These are phyloP conservation scores for Multifurca ochricompacta DNA, from an alignment of 768 basidiomycete species.

Conservation along the genomic window DNA sequence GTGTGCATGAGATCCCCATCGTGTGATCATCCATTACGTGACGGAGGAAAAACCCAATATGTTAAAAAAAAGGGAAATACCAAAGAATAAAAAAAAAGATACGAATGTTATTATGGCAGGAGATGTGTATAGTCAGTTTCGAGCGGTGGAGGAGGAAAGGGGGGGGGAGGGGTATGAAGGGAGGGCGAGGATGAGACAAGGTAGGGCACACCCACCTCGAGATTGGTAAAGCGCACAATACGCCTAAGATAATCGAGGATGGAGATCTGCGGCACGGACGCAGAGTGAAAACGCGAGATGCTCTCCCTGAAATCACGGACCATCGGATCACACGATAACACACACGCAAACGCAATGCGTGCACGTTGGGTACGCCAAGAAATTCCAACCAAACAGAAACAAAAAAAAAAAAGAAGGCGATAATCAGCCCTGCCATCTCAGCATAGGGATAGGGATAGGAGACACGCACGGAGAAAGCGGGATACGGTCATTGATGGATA, in stretches of 20 bases:
- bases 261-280: slow-evolving; percentile 79
- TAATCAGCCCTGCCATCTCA: slow-evolving; percentile 12
- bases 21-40: too few relatives aligned
- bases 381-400: not conserved
- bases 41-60: too few relatives aligned
- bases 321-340: not conserved
- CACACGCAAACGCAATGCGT: too few relatives aligned
- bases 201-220: slow-evolving; percentile 72
- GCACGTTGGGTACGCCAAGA: too few relatives aligned
- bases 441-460: slow-evolving; percentile 12
- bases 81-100: too few relatives aligned
- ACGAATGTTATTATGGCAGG: too few relatives aligned
- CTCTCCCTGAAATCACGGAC: slow-evolving; percentile 48
- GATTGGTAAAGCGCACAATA: slow-evolving; percentile 91
- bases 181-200: slow-evolving; percentile 1
- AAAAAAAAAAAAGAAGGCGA: not conserved
- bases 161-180: slow-evolving; percentile 1
- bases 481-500: slow-evolving; percentile 93
- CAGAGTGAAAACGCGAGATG: slow-evolving; percentile 94
- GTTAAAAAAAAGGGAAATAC: too few relatives aligned
- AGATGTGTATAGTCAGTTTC: slow-evolving; percentile 2
- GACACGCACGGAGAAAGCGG: slow-evolving; percentile 64
- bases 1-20: not conserved
- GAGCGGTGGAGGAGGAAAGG: not conserved
- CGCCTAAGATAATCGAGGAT: slow-evolving; percentile 91